phyloP scores from a whole-genome alignment of 1,284 basidiomycete genomes.

The Trichosporon asahii region DNA sequence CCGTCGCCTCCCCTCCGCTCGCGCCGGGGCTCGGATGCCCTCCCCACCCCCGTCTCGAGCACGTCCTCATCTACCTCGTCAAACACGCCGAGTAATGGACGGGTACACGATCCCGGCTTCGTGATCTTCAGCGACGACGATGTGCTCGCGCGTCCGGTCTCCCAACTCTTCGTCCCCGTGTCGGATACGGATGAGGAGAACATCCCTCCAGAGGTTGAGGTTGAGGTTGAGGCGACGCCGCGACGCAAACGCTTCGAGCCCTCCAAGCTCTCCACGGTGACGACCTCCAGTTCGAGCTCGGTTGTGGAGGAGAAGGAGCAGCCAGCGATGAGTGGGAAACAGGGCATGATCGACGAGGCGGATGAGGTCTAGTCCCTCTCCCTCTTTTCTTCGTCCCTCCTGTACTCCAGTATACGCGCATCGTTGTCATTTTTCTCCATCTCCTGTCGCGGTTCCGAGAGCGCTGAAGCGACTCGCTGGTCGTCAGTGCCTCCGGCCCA shows the following conservation, averaged over 20 bases:
- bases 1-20: neutral
- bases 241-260: constrained; percentile 5
- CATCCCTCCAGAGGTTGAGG: neutral
- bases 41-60: neutral
- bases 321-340: constrained; percentile 11
- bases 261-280: constrained; percentile 12
- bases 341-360: constrained; percentile 12
- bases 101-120: constrained; percentile 35
- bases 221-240: neutral
- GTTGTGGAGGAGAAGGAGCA: neutral
- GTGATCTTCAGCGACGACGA: constrained; percentile 24
- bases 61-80: neutral
- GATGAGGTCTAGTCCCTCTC: neutral
- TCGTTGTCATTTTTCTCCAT: too few relatives aligned
- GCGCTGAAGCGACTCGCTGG: too few relatives aligned
- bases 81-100: neutral
- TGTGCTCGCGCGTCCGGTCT: neutral
- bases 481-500: too few relatives aligned
- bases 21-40: neutral
- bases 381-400: neutral
- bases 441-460: too few relatives aligned
- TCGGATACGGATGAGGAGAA: constrained; percentile 11
- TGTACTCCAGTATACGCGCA: too few relatives aligned
- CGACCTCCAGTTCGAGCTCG: neutral
- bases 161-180: neutral